Percentiles rank a stretch among this genome's conserved stretches.
phyloP scores from a whole-genome alignment of 805 yeast species.

The Cyberlindnera americana region DNA sequence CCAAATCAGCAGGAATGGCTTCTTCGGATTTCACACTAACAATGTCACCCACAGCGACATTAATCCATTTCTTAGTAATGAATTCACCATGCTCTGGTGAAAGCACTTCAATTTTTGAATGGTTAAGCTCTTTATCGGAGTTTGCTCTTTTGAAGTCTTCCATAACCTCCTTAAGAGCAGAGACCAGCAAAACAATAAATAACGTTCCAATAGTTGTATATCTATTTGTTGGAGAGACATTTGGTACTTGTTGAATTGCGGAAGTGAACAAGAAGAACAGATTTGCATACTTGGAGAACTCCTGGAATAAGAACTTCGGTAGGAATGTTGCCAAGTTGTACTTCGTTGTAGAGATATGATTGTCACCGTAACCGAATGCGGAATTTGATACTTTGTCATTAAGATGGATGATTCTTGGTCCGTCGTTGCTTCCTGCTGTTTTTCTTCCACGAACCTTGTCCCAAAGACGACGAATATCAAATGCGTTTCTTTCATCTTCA shows the following conservation, averaged over 20 bases:
- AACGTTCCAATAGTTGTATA: slow-evolving; percentile 94
- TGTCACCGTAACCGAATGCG: slow-evolving; percentile 60
- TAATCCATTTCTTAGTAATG: slow-evolving; percentile 71
- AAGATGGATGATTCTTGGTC: slow-evolving; percentile 64
- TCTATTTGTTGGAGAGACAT: slow-evolving; percentile 93
- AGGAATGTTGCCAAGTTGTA: slow-evolving; percentile 89
- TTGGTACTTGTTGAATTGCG: slow-evolving; percentile 93
- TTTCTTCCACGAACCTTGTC: slow-evolving; percentile 33
- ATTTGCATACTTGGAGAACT: slow-evolving; percentile 95
- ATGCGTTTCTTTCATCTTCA: slow-evolving; percentile 32
- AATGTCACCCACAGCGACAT: slow-evolving; percentile 87
- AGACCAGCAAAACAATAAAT: slow-evolving; percentile 76
- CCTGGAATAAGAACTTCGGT: slow-evolving; percentile 94
- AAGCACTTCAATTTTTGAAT: slow-evolving; percentile 68
- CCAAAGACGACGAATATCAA: slow-evolving; percentile 37
- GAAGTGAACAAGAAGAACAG: slow-evolving; percentile 91
- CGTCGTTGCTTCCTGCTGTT: slow-evolving; percentile 23
- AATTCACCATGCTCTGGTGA: slow-evolving; percentile 56
- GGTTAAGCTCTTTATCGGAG: slow-evolving; percentile 87
- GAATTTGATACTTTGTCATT: slow-evolving; percentile 59
- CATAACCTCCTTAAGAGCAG: slow-evolving; percentile 85
- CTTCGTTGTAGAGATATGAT: slow-evolving; percentile 92
- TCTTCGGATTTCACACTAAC: slow-evolving; percentile 82
- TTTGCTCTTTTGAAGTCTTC: slow-evolving; percentile 87
- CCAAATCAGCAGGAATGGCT: slow-evolving; percentile 89